Base-by-base conservation (phyloP, 495 filamentous ascomycete species). In the Hypoxylon fragiforme region DNA sequence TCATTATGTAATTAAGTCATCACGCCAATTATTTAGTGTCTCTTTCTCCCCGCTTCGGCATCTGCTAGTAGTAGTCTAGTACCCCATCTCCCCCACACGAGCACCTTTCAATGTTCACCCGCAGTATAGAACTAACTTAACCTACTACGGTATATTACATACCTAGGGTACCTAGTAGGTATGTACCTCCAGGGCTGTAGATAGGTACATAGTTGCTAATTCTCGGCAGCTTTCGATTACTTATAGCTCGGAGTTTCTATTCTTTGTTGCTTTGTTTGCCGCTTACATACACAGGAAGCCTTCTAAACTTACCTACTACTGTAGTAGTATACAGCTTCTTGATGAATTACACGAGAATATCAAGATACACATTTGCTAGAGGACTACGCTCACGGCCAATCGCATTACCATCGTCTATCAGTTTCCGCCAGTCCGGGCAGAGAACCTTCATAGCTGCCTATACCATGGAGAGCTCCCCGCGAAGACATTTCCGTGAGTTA, bases 401-500 rank as follows among this genome's bases (percentile, higher is more conserved):
- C 11, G 9, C 24, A 38, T 48, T 16, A 12, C 34, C 32, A 16
- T 4, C 4, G 24, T 46, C 32, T 47, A 42, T 48, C 44, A 46
- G 19, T 32, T 35, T 44, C 32, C 15, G 11, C 37, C 37, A 40
- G n/a, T 13, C 21, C 32, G 11, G 42, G 13, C 48, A 16, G 40
- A 63, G 46, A 50, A 40, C 32, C 19, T 39, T 36, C 9, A 46
- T 44, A 48, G 64, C 50, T 2, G 71, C 71, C 64, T 30, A 63
- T 14, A 60, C 55, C 43, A 60, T 55, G 56, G 41, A 58, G 43
- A 44, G 56, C 14, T 20, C 3, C 16, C 70, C 71, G 18, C 55
- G 68, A 35, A 66, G 67, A 42, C 67, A 70, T 16, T 66, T 78
- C 30, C 61, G 77, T 80, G 57, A 50, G 76, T n/a, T n/a, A n/a